Evolutionary conservation across 2,329 filamentous ascomycete species (phyloP), one percentile per base, ranked within the genome.

Genomic region (Tolypocladium album): DNA sequence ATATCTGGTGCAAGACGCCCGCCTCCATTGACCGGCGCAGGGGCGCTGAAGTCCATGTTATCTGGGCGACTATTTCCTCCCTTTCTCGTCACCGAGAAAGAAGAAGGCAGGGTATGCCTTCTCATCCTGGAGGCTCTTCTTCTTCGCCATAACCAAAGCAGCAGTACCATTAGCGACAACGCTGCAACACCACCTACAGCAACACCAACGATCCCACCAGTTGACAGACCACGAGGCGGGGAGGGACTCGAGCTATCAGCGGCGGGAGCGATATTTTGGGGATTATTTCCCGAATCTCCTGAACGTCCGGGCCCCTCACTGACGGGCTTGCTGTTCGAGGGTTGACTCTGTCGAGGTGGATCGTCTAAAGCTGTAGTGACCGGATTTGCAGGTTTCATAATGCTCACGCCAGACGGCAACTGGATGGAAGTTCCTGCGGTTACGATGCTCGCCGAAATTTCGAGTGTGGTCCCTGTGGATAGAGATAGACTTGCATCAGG

Each of bases 71-170:
- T 34, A 9, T 58, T 58, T 11, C 59, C 50, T n/a, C 59, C 56
- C 31, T 61, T 58, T 22, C 69, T 69, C 1, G 72, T 71, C 65
- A 73, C 76, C 40, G 12, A 9, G 47, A 58, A 56, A 27, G 59
- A 27, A 8, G 53, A 45, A 34, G 43, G 13, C 45, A 36, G 27
- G 27, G 38, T 24, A n/a, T 39, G 22, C 31, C 24, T 13, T 31
- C 42, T 50, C 56, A 55, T 59, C 64, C 73, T 72, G 55, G 73
- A 64, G 58, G 69, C 62, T 52, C 75, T 74, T 63, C 79, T 74
- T 63, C 79, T 79, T 56, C 76, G 72, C 74, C 76, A 77, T 63
- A 81, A 74, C 81, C 80, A 85, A 12, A 82, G 64, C 3, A 82
- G 62, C 47, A 84, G 75, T 0, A 72, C 75, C 27, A 82, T 64